These are phyloP conservation scores for Pisolithus microcarpus DNA, from an alignment of 768 basidiomycete genomes.

Conservation along the genomic window DNA sequence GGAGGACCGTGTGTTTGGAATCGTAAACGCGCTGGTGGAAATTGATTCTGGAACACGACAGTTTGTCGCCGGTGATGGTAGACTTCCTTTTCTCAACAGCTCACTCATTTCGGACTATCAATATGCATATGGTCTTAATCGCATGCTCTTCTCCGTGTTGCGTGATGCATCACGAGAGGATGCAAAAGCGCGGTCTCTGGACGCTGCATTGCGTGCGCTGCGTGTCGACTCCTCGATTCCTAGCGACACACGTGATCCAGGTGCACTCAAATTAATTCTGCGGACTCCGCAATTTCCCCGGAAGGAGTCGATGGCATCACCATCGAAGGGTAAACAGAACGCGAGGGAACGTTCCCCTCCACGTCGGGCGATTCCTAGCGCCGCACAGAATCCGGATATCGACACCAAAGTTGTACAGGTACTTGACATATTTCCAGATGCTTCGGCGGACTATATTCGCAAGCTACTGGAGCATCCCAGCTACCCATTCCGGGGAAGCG, in stretches of 20 bases:
- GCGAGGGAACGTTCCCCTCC: constrained; percentile 5
- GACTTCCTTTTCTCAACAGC: constrained; percentile 58
- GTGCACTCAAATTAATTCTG: constrained; percentile 56
- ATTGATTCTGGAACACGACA: constrained; percentile 21
- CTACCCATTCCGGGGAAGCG: constrained; percentile 43
- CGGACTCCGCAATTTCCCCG: constrained; percentile 35
- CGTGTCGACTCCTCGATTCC: constrained; percentile 16
- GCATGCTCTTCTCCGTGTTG: constrained; percentile 40
- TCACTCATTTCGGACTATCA: constrained; percentile 69
- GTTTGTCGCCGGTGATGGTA: constrained; percentile 18
- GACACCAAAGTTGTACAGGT: constrained; percentile 62
- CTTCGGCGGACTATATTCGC: constrained; percentile 48
- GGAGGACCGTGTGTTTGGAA: constrained; percentile 53
- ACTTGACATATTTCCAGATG: constrained; percentile 68
- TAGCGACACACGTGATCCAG: constrained; percentile 33
- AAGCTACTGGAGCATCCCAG: constrained; percentile 44
- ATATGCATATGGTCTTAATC: constrained; percentile 52
- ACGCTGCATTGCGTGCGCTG: constrained; percentile 41
- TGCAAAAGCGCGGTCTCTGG: constrained; percentile 49
- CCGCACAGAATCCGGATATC: constrained; percentile 34
- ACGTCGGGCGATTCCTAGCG: constrained; percentile 2
- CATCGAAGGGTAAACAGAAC: constrained; percentile 39
- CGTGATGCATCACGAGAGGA: constrained; percentile 46
- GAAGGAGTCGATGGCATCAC: constrained; percentile 18
- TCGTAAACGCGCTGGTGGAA: constrained; percentile 54